Percentiles rank a stretch among this genome's conserved stretches.
Evolutionary conservation across 164 flowering plant genomes (phyloP).

Genomic region (Cinnamomum chago): DNA sequence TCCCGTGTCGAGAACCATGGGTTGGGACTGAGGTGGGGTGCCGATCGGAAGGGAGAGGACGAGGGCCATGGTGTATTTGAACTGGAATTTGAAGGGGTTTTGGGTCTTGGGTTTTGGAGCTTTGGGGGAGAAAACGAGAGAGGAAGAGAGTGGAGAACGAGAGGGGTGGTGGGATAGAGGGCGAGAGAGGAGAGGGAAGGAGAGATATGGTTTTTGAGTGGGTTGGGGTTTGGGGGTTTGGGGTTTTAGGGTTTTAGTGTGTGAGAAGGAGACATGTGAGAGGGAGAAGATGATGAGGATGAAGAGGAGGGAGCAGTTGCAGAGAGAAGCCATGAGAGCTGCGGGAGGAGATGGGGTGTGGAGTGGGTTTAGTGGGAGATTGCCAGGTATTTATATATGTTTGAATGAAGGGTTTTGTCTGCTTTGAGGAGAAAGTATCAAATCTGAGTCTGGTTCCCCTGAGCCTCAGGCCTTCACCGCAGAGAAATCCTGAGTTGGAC

Average conservation of each 20-base stretch:
- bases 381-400: slow-evolving; percentile 2
- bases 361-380: not conserved
- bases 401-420: slow-evolving; percentile 1
- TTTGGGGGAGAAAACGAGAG: slow-evolving; percentile 13
- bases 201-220: slow-evolving; percentile 18
- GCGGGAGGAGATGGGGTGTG: not conserved
- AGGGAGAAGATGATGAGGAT: slow-evolving; percentile 1
- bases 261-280: slow-evolving; percentile 12
- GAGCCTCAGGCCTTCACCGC: too few relatives aligned
- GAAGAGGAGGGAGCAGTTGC: slow-evolving; percentile 1
- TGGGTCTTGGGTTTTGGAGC: slow-evolving; percentile 2
- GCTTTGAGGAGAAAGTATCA: not conserved
- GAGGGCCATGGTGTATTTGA: slow-evolving; percentile 62
- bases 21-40: slow-evolving; percentile 72
- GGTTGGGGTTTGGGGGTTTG: not conserved
- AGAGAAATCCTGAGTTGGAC: too few relatives aligned
- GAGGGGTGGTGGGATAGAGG: slow-evolving; percentile 9
- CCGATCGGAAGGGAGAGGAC: slow-evolving; percentile 63
- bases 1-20: slow-evolving; percentile 77
- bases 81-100: slow-evolving; percentile 21
- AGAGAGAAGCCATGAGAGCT: slow-evolving; percentile 16
- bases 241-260: slow-evolving; percentile 2
- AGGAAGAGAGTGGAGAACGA: slow-evolving; percentile 9
- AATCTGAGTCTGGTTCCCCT: not conserved
- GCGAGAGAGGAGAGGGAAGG: slow-evolving; percentile 29